Evolutionary conservation across 2,329 filamentous ascomycete genomes (phyloP).

Genomic region (Fusarium lyarnte): DNA sequence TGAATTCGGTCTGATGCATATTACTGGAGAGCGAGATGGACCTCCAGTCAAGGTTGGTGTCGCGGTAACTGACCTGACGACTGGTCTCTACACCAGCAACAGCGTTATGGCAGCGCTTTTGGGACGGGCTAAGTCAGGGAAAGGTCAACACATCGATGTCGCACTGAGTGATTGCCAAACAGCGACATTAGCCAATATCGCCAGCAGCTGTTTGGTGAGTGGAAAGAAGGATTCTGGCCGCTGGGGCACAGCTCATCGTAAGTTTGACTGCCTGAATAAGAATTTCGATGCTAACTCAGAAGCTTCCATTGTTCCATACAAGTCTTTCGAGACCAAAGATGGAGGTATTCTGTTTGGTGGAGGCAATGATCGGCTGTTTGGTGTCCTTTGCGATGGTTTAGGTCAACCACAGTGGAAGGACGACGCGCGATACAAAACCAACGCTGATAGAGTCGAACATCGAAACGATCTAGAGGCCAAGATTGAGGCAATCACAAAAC

Average conservation of each 20-base stretch:
- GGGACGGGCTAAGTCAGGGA: conserved; percentile 76
- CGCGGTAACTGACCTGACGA: conserved; percentile 95
- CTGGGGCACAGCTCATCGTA: conserved; percentile 97
- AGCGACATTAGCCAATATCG: conserved; percentile 93
- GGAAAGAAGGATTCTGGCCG: conserved; percentile 87
- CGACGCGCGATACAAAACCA: conserved; percentile 68
- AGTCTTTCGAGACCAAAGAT: conserved; percentile 79
- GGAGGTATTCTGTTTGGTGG: conserved; percentile 77
- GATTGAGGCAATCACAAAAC: conserved; percentile 79
- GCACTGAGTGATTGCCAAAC: conserved; percentile 94
- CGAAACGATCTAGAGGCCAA: conserved; percentile 79
- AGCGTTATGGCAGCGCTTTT: conserved; percentile 93
- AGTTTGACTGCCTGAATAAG: conserved; percentile 38
- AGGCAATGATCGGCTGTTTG: conserved; percentile 77
- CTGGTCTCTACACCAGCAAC: conserved; percentile 93
- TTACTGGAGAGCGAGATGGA: conserved; percentile 87
- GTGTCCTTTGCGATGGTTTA: conserved; percentile 69
- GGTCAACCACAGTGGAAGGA: conserved; percentile 68
- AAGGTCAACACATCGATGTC: conserved; percentile 92
- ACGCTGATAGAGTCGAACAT: conserved; percentile 72
- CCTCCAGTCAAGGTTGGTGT: conserved; percentile 97
- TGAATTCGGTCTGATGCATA: conserved; percentile 98
- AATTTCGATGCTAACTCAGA: neutral
- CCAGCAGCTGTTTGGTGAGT: conserved; percentile 88
- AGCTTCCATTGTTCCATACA: conserved; percentile 98